Evolutionary conservation across 768 basidiomycete genomes (phyloP), one percentile per base, ranked within the genome.

Genomic region (Cystobasidium onofrii): DNA sequence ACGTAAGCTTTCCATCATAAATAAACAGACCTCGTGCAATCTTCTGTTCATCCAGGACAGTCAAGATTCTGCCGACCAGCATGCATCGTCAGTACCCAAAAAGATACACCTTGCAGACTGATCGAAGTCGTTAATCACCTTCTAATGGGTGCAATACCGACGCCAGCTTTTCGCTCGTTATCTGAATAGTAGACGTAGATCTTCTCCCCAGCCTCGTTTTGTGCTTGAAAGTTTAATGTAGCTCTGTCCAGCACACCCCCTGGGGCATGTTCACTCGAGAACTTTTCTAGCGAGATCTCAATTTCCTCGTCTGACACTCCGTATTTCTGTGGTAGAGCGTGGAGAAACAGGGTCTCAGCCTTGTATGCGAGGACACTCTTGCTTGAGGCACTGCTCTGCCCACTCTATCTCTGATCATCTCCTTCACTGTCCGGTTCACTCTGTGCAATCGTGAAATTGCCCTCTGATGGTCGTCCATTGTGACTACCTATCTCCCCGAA

Each of bases 111-210:
- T 12, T 33, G 43, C 23, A 44, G 65, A 13, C 23, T 67, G 27
- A 64, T 39, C 63, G 43, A 34, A 44, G 39, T n/a, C 36, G 61
- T 23, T 44, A 61, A 89, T 69, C 81, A 96, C 95, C 92, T 95
- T 83, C 93, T 85, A 92, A 98, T 97, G 1, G 93, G 92, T 82
- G 96, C 95, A 54, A 98, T 92, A 74, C 93, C 91, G 7, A 98
- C 96, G 15, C 78, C 91, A 92, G 81, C 84, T 86, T 71, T 71
- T 10, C 55, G 52, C 33, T 60, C 69, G 82, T 98, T 96, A 57
- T 94, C 92, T n/a, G 92, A 88, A 82, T 95, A 99, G 81, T 90
- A 97, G 23, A 98, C 84, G 78, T 91, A 98, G 78, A 99, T 91
- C 81, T 90, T 89, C 78, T 92, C 88, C 10, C 83, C 81, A 29